A percentile compares a stretch with the other conserved stretches of the same genome.
Conservation (phyloP, 805 yeast genomes). For the Kluyveromyces lactis region DNA sequence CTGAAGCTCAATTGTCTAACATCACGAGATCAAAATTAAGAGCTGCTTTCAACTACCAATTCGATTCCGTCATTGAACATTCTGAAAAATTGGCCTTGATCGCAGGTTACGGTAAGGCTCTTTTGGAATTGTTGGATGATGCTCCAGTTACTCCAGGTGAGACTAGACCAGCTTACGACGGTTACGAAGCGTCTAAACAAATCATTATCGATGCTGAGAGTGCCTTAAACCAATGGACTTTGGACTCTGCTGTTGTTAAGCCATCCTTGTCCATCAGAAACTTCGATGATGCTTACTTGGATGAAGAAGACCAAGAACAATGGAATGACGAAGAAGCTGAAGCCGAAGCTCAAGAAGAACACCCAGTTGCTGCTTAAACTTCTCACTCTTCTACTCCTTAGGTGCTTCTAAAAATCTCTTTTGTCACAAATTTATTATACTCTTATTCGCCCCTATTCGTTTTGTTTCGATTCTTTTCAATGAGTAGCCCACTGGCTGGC, state of each 20-base stretch:
- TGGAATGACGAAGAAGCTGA: slow-evolving; percentile 13
- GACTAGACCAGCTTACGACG: slow-evolving; percentile 83
- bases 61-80: slow-evolving; percentile 77
- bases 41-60: slow-evolving; percentile 76
- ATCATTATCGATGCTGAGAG: slow-evolving; percentile 79
- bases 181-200: slow-evolving; percentile 82
- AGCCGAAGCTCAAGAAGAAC: slow-evolving; percentile 8
- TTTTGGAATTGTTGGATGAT: slow-evolving; percentile 75
- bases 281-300: slow-evolving; percentile 48
- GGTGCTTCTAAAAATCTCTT: too few relatives aligned
- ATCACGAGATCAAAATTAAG: slow-evolving; percentile 82
- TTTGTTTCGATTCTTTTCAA: too few relatives aligned
- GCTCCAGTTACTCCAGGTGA: slow-evolving; percentile 88
- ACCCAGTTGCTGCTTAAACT: slow-evolving; percentile 1
- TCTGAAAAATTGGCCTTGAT: slow-evolving; percentile 80
- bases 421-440: too few relatives aligned
- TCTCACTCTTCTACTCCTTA: background rate
- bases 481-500: too few relatives aligned
- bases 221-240: slow-evolving; percentile 77
- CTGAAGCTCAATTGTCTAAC: slow-evolving; percentile 85
- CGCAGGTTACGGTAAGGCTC: slow-evolving; percentile 85
- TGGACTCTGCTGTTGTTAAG: slow-evolving; percentile 73
- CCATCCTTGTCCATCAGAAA: slow-evolving; percentile 66
- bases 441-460: too few relatives aligned
- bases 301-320: slow-evolving; percentile 42